phyloP scores from a whole-genome alignment of 176 grass and related monocot genomes.

The Tuctoria greenei region DNA sequence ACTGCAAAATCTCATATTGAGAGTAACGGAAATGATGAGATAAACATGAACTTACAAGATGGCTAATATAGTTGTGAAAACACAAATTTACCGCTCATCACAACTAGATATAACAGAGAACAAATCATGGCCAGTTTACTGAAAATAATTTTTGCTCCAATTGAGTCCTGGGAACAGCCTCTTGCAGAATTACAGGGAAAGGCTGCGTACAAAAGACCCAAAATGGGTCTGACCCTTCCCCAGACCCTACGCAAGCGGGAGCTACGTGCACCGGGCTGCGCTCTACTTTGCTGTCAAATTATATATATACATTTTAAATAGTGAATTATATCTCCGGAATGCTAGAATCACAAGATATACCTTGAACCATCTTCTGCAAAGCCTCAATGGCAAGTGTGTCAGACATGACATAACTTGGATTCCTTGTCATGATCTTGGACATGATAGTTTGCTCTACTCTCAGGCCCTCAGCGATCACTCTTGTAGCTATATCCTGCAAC shows the following conservation, averaged over 20 bases:
- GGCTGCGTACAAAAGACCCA: too few relatives aligned
- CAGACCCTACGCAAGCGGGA: too few relatives aligned
- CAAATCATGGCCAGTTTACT: not conserved
- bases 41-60: slow-evolving; percentile 10
- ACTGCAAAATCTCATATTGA: not conserved
- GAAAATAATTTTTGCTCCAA: slow-evolving; percentile 6
- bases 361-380: slow-evolving; percentile 98
- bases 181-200: too few relatives aligned
- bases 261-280: too few relatives aligned
- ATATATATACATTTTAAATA: not conserved
- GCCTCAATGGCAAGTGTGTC: slow-evolving; percentile 86
- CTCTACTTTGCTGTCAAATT: not conserved
- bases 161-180: too few relatives aligned
- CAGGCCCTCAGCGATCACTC: slow-evolving; percentile 87
- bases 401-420: slow-evolving; percentile 43
- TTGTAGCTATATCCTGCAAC: slow-evolving; percentile 81
- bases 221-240: too few relatives aligned
- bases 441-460: slow-evolving; percentile 82
- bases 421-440: slow-evolving; percentile 41
- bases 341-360: slow-evolving; percentile 39
- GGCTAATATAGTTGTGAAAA: not conserved
- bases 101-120: slow-evolving; percentile 23
- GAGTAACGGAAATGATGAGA: not conserved
- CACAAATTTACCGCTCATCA: not conserved
- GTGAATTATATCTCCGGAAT: slow-evolving; percentile 5